A percentile compares a stretch with the other conserved stretches of the same genome.
These are phyloP conservation scores for Darksidea phi DNA, from an alignment of 495 filamentous ascomycete species.

Conservation along the genomic window DNA sequence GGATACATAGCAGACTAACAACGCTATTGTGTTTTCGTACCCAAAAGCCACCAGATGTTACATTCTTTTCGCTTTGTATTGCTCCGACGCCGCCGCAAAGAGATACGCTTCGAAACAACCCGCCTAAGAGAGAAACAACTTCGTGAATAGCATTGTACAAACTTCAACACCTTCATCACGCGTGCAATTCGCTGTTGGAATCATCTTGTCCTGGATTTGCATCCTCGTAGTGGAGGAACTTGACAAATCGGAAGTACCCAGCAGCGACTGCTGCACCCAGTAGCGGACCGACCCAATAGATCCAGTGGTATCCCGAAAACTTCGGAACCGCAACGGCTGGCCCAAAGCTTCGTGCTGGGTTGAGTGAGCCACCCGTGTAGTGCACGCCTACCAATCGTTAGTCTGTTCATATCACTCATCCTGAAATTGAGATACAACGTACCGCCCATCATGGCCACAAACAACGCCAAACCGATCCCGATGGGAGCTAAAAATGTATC, in stretches of 20 bases:
- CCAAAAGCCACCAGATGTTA: too few species aligned
- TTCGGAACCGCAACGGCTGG: slow-evolving; percentile 15
- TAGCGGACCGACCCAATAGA: slow-evolving; percentile 35
- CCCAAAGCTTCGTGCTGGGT: slow-evolving; percentile 32
- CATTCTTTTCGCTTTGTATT: too few species aligned
- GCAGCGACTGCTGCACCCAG: slow-evolving; percentile 25
- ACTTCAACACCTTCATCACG: too few species aligned
- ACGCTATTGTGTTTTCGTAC: too few species aligned
- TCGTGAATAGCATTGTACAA: too few species aligned
- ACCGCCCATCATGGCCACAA: slow-evolving; percentile 68
- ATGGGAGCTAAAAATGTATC: slow-evolving; percentile 73
- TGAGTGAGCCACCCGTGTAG: slow-evolving; percentile 41
- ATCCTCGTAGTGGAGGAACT: slow-evolving; percentile 28
- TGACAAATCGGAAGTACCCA: slow-evolving; percentile 31
- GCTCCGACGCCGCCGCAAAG: too few species aligned
- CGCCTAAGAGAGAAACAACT: too few species aligned
- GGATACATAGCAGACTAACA: too few species aligned
- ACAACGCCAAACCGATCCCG: slow-evolving; percentile 70
- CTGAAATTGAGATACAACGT: slow-evolving; percentile 19
- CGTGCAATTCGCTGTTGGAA: background rate
- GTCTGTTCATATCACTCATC: background rate
- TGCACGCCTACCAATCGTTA: slow-evolving; percentile 28
- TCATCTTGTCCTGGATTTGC: slow-evolving; percentile 32
- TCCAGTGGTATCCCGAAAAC: slow-evolving; percentile 35
- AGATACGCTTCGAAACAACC: too few species aligned